phyloP scores from a whole-genome alignment of 2,329 filamentous ascomycete genomes.

The Phialemonium atrogriseum region DNA sequence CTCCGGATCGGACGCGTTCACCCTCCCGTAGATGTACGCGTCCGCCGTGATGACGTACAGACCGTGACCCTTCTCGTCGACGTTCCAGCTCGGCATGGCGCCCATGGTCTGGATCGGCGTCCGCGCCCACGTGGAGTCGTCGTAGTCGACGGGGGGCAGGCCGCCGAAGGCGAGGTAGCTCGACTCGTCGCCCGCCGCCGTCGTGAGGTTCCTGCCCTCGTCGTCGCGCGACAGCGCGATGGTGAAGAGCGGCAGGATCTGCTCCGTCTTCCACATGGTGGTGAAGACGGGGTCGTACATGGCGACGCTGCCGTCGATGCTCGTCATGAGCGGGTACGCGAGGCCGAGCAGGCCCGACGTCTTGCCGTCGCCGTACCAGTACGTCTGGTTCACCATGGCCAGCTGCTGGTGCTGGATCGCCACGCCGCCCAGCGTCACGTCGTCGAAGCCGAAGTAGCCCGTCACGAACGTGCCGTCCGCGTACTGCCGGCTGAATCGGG shows the following conservation, averaged over 20 bases:
- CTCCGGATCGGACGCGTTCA: conserved; percentile 4
- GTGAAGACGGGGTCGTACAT: conserved; percentile 42
- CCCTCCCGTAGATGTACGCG: conserved; percentile 14
- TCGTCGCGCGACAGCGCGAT: conserved; percentile 33
- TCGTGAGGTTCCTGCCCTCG: conserved; percentile 8
- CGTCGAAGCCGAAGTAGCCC: conserved; percentile 28
- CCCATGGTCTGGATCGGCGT: conserved; percentile 16
- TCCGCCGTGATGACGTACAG: conserved; percentile 19
- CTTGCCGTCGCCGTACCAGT: conserved; percentile 32
- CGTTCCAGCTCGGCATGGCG: conserved; percentile 9
- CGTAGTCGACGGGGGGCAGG: conserved; percentile 31
- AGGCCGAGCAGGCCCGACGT: conserved; percentile 42
- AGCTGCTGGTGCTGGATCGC: conserved; percentile 34
- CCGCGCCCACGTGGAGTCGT: conserved; percentile 14
- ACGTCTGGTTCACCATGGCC: conserved; percentile 33
- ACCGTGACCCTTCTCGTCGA: conserved; percentile 12
- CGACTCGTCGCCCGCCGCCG: conserved; percentile 17
- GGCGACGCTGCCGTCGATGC: conserved; percentile 19
- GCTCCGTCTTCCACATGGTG: conserved; percentile 34
- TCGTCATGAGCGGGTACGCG: conserved; percentile 39
- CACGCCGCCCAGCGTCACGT: conserved; percentile 35
- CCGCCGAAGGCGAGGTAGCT: conserved; percentile 41
- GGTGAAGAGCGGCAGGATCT: conserved; percentile 36
- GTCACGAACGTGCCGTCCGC: conserved; percentile 31
- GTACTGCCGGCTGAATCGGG: conserved; percentile 35